Base-by-base conservation (phyloP, 2,329 filamentous ascomycete genomes). In the Aspergillus sp. region DNA sequence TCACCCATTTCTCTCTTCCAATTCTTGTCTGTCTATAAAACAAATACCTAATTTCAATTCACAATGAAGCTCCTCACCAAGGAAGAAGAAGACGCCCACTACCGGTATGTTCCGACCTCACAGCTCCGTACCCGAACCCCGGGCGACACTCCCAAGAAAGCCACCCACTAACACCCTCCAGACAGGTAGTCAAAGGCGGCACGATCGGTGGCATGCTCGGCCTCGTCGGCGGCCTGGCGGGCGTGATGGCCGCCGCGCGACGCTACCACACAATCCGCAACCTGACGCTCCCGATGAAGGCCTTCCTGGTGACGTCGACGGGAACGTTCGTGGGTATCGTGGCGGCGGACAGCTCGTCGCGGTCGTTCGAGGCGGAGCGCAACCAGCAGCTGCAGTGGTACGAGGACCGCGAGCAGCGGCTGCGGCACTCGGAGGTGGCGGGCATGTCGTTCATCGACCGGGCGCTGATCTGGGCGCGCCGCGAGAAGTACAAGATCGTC, bases 21-120 rank as follows among this genome's bases (percentile, higher is more conserved):
- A n/a, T n/a, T n/a, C n/a, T n/a, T n/a, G n/a, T n/a, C n/a, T n/a
- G n/a, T n/a, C n/a, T n/a, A n/a, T n/a, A n/a, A n/a, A n/a, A n/a
- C n/a, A n/a, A 46, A 19, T n/a, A 24, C 19, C 24, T 35, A 50
- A 10, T 22, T 16, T 24, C 43, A 38, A 26, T 46, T 38, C 26
- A 32, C 47, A 58, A 99, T 97, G 94, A 97, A 96, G 87, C 80
- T 97, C 69, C 82, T 97, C 70, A 95, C 89, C 65, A 90, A 93
- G 72, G 90, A 96, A 83, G 90, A 96, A 77, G 92, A 96, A 76
- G 72, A 80, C 55, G 89, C 83, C 49, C 92, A 96, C 82, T 96
- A 95, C 82, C 76, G 79, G 82, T 85, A 74, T 47, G 43, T 40
- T 26, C 43, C 46, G 22, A 24, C 52, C 26, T 45, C 38, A n/a